phyloP scores from a whole-genome alignment of 139 green algal genomes.

The Micractinium conductrix region DNA sequence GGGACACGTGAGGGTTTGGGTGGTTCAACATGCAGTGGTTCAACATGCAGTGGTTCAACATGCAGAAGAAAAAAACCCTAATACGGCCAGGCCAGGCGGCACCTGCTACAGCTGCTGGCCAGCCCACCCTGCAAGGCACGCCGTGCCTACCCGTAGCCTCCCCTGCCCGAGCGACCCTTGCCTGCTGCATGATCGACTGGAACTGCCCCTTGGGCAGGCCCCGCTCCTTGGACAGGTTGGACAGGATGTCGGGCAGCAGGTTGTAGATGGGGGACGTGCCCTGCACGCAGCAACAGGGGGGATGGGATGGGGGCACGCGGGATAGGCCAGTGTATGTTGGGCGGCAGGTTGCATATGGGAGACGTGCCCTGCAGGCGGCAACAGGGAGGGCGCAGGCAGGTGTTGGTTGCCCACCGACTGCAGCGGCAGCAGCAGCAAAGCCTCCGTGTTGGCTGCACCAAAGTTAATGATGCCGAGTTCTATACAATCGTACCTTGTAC shows the following conservation, averaged over 20 bases:
- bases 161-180: too few relatives aligned
- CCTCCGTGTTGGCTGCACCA: too few relatives aligned
- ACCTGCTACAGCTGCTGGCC: neutral
- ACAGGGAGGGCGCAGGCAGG: neutral
- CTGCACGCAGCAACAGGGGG: constrained; percentile 24
- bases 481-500: constrained; percentile 61
- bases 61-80: too few relatives aligned
- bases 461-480: too few relatives aligned
- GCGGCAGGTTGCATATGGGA: too few relatives aligned
- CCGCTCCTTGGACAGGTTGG: constrained; percentile 60
- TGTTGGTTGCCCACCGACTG: neutral
- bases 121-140: neutral
- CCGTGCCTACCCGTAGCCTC: neutral
- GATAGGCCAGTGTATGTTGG: neutral
- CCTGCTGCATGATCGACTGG: constrained; percentile 71
- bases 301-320: neutral
- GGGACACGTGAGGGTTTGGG: neutral
- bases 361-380: neutral
- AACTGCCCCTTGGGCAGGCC: constrained; percentile 61
- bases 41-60: too few relatives aligned
- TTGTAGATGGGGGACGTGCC: constrained; percentile 90
- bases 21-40: too few relatives aligned
- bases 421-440: too few relatives aligned
- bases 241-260: constrained; percentile 94
- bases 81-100: neutral